Evolutionary conservation across 1,284 basidiomycete species (phyloP).

Genomic region (Sanghuangporus baumii): DNA sequence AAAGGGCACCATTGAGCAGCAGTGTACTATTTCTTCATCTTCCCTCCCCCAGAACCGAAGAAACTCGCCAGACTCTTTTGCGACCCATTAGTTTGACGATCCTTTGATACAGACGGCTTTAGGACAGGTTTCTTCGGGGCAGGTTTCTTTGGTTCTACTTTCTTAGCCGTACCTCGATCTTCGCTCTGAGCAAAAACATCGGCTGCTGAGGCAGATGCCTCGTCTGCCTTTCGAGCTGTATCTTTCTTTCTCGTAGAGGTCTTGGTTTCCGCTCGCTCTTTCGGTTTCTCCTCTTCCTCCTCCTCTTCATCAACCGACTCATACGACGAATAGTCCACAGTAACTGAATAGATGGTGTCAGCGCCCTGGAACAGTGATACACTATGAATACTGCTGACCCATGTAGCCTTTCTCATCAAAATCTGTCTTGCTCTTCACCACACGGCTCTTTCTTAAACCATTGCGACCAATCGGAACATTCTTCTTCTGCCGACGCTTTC

Average conservation of each 20-base stretch:
- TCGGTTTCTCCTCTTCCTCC: conserved; percentile 28
- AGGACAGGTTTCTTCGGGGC: conserved; percentile 29
- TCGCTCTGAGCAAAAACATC: conserved; percentile 2
- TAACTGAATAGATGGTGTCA: conserved; percentile 37
- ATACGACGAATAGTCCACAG: conserved; percentile 73
- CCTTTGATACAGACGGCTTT: conserved; percentile 13
- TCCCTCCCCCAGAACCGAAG: conserved; percentile 4
- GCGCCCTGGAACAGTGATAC: background rate
- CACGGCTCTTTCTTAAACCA: conserved; percentile 64
- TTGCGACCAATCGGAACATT: conserved; percentile 62
- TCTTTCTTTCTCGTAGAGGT: conserved; percentile 24
- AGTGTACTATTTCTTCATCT: background rate
- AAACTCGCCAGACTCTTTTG: conserved; percentile 14
- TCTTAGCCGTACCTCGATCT: conserved; percentile 11
- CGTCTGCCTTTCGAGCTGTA: background rate
- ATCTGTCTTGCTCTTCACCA: conserved; percentile 50
- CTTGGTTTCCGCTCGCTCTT: conserved; percentile 26
- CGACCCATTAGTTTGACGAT: background rate
- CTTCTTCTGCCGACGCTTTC: conserved; percentile 55
- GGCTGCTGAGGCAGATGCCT: background rate
- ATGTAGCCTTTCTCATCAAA: conserved; percentile 66
- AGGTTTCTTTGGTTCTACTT: conserved; percentile 31
- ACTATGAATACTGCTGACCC: conserved; percentile 37
- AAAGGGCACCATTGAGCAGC: background rate
- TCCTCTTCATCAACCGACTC: conserved; percentile 65